Evolutionary conservation across 2,329 filamentous ascomycete species (phyloP), one percentile per base, ranked within the genome.

Genomic region (Penicillium sp.): DNA sequence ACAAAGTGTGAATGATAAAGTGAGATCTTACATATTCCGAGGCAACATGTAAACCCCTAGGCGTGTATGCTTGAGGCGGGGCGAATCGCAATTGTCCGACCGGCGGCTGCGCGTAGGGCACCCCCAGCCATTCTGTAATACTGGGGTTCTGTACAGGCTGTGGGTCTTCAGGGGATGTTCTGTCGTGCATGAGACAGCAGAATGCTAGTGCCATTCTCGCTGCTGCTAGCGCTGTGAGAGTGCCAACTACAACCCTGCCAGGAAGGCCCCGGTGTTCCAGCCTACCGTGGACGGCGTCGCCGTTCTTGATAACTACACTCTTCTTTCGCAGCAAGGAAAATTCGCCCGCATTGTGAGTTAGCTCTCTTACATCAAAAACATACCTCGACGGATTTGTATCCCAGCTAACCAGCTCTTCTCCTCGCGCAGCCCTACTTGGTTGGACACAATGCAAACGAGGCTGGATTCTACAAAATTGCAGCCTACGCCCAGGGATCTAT

Each of bases 401-500:
- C 2, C 4, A 17, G 50, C 50, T 53, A 53, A 53, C 6, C 30
- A 4, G 26, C 26, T 12, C 15, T 17, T 2, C 13, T 28, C 30
- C 30, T 10, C 3, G 13, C 15, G 5, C 50, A 68, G 35, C 81
- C 83, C 0, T 71, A 82, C 1, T 63, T 84, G 0, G 65, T 78
- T 9, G 80, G 81, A 9, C 79, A 79, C 63, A 81, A 78, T 58
- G 58, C 81, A 65, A 78, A 83, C 59, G 82, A 84, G 66, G 78
- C 79, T 5, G 80, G 79, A 1, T 83, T 81, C 70, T 84, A 83
- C 68, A 77, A 78, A 3, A 76, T 84, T 30, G 73, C 78, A 0
- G 77, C 80, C 0, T 83, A 75, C 59, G 75, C 72, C 1, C 70
- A 74, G 33, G 77, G 79, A 37, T 68, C 77, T 22, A 69, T 74